A percentile compares a stretch with the other conserved stretches of the same genome.
Conservation (phyloP, 179 eudicot species). For the Nepenthes alata region DNA sequence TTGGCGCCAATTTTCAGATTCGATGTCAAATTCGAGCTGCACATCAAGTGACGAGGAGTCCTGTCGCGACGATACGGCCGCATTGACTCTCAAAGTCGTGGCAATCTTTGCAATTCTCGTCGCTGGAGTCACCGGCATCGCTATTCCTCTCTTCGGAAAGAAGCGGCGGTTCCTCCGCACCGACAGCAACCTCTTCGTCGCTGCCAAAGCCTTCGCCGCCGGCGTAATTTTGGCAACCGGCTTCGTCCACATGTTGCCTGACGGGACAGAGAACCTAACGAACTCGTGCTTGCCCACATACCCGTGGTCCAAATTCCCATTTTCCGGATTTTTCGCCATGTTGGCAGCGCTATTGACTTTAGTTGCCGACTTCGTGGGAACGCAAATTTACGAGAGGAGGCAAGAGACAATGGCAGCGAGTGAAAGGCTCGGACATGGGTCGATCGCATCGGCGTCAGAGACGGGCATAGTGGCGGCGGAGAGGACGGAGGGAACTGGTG, state of each 20-base stretch:
- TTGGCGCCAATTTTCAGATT: slow-evolving; percentile 22
- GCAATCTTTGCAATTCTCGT: slow-evolving; percentile 44
- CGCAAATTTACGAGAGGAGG: slow-evolving; percentile 52
- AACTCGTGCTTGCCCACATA: slow-evolving; percentile 33
- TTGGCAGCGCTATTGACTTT: slow-evolving; percentile 43
- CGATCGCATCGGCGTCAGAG: slow-evolving; percentile 14
- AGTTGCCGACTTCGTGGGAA: slow-evolving; percentile 56
- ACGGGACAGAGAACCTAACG: slow-evolving; percentile 41
- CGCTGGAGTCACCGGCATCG: slow-evolving; percentile 39
- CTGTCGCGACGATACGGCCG: slow-evolving; percentile 39
- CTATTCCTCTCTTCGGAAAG: slow-evolving; percentile 49
- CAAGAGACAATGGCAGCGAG: slow-evolving; percentile 24
- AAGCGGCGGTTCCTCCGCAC: slow-evolving; percentile 38
- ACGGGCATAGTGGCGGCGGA: slow-evolving; percentile 21
- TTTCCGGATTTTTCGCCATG: slow-evolving; percentile 56
- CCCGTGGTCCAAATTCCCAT: slow-evolving; percentile 61
- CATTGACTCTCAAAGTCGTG: slow-evolving; percentile 38
- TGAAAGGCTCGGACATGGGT: slow-evolving; percentile 5
- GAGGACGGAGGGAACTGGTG: slow-evolving; percentile 5
- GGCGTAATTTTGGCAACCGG: slow-evolving; percentile 73
- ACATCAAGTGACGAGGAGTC: slow-evolving; percentile 10
- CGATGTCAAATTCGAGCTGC: slow-evolving; percentile 29
- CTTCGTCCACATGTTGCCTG: slow-evolving; percentile 70
- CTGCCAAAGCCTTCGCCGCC: slow-evolving; percentile 62
- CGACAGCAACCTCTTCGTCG: slow-evolving; percentile 43